A percentile compares a stretch with the other conserved stretches of the same genome.
Conservation (phyloP, 2,329 filamentous ascomycete species). For the Cordyceps sp. region DNA sequence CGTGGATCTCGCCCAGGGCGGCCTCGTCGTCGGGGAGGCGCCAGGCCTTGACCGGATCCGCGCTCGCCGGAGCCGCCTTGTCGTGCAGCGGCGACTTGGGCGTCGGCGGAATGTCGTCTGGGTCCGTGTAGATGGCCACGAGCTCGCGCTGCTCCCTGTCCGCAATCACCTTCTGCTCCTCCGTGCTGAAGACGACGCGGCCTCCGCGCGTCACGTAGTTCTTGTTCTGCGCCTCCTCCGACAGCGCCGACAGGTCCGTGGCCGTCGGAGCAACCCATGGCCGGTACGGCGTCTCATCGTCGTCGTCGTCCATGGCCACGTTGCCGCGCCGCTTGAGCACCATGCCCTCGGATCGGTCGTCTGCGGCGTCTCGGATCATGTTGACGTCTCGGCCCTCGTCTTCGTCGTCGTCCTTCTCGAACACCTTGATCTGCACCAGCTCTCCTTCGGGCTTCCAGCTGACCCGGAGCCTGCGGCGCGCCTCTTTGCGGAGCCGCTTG, state of each 20-base stretch:
- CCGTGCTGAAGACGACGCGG: slow-evolving; percentile 29
- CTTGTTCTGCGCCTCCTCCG: slow-evolving; percentile 26
- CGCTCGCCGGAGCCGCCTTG: slow-evolving; percentile 5
- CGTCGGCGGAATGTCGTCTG: slow-evolving; percentile 36
- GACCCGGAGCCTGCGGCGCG: slow-evolving; percentile 52
- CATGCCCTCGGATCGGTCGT: slow-evolving; percentile 59
- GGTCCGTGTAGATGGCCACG: slow-evolving; percentile 41
- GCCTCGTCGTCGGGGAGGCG: slow-evolving; percentile 21
- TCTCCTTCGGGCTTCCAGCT: slow-evolving; percentile 52
- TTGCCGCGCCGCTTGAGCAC: slow-evolving; percentile 39
- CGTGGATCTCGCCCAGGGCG: slow-evolving; percentile 30
- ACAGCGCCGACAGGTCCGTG: slow-evolving; percentile 29
- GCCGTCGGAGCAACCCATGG: slow-evolving; percentile 32
- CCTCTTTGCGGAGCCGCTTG: slow-evolving; percentile 56
- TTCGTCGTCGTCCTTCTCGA: slow-evolving; percentile 56
- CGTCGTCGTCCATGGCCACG: slow-evolving; percentile 37
- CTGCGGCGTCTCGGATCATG: slow-evolving; percentile 54
- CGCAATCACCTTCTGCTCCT: slow-evolving; percentile 37
- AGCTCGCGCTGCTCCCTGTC: slow-evolving; percentile 42
- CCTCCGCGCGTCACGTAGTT: slow-evolving; percentile 40
- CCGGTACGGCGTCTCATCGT: slow-evolving; percentile 36
- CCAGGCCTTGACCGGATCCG: slow-evolving; percentile 11
- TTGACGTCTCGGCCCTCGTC: slow-evolving; percentile 50
- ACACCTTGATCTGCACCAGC: slow-evolving; percentile 49
- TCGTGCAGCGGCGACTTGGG: slow-evolving; percentile 35